These are phyloP conservation scores for Knoxia roxburghii DNA, from an alignment of 257 asterid species.

Conservation along the genomic window DNA sequence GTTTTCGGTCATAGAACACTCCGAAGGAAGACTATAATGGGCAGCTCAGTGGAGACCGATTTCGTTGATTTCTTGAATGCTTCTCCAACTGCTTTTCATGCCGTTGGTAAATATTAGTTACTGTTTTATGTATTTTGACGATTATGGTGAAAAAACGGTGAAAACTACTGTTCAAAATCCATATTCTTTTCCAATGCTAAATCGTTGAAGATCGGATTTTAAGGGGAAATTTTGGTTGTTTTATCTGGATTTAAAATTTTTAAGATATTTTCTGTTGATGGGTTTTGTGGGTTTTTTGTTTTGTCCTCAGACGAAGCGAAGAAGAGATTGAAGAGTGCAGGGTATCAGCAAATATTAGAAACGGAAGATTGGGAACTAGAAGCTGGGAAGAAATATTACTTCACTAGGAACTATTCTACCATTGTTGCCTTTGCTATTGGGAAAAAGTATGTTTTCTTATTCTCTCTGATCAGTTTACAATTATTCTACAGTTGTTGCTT, in stretches of 20 bases:
- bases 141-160: too few relatives aligned
- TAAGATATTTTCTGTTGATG: background rate
- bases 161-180: too few relatives aligned
- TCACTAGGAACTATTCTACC: constrained; percentile 88
- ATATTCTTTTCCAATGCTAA: background rate
- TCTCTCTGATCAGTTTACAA: too few relatives aligned
- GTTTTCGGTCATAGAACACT: background rate
- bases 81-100: constrained; percentile 95
- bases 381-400: constrained; percentile 85
- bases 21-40: constrained; percentile 33
- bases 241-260: background rate
- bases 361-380: constrained; percentile 78
- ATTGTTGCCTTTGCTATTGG: constrained; percentile 95
- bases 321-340: constrained; percentile 55
- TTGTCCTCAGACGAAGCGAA: constrained; percentile 68
- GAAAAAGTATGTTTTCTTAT: constrained; percentile 47
- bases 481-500: background rate
- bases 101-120: constrained; percentile 56
- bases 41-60: constrained; percentile 51
- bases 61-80: constrained; percentile 82
- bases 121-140: too few relatives aligned
- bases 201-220: background rate
- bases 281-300: background rate
- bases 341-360: constrained; percentile 72
- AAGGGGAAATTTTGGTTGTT: background rate